Percentiles rank a stretch among this genome's conserved stretches.
Conservation (phyloP, 2,329 filamentous ascomycete species). For the Periconia sp. region DNA sequence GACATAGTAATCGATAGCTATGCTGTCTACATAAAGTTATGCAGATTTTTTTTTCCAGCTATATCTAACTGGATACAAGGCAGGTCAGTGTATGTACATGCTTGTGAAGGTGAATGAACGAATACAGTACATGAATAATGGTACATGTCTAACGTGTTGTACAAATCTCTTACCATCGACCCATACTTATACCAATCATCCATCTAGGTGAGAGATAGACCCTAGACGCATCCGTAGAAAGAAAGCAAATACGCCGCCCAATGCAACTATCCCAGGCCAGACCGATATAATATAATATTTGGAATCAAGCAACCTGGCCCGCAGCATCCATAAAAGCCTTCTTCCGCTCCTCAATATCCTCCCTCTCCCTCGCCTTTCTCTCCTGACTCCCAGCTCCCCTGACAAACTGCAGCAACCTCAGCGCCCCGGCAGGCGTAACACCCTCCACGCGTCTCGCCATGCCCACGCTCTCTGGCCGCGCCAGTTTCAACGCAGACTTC, state of each 20-base stretch:
- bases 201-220: no score
- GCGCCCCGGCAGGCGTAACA: conserved; percentile 54
- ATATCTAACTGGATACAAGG: no score
- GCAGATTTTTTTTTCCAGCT: no score
- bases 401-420: conserved; percentile 65
- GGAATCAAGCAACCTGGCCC: conserved; percentile 6
- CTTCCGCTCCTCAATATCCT: conserved; percentile 36
- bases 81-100: no score
- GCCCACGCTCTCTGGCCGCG: conserved; percentile 80
- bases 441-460: conserved; percentile 90
- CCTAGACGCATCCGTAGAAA: no score
- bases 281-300: neutral
- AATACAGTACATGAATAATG: no score
- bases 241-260: conserved; percentile 5
- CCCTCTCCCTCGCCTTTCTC: conserved; percentile 27
- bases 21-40: no score
- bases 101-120: no score
- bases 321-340: conserved; percentile 21
- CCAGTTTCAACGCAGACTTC: conserved; percentile 67
- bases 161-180: no score
- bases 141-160: no score
- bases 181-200: no score
- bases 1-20: no score
- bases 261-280: conserved; percentile 6
- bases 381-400: conserved; percentile 44